Evolutionary conservation across 192 early-diverging fungal species (phyloP), one percentile per base, ranked within the genome.

Genomic region (Podila verticillata): DNA sequence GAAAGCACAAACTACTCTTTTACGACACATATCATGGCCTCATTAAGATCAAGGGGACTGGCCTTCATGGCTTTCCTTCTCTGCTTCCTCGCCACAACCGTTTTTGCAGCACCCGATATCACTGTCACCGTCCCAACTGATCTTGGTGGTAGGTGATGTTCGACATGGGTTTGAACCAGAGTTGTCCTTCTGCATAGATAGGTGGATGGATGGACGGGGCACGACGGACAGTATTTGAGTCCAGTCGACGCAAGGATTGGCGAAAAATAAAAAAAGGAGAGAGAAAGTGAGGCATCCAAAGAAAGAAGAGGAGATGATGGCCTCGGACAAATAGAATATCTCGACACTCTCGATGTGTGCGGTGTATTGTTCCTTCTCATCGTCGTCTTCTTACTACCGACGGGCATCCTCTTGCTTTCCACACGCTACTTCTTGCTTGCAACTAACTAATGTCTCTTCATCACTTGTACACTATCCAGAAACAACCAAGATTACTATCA

Each of bases 401-500:
- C 15, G 13, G 17, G 4, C 17, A 44, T 44, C 13, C 3, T 17
- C 13, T 44, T 17, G 51, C 51, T 24, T 24, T n/a, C n/a, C n/a
- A n/a, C n/a, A n/a, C n/a, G n/a, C n/a, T n/a, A 47, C 44, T 47
- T 47, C 15, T 47, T 17, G 51, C 51, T 24, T 24, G 24, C 24
- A 22, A 26, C 51, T 54, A 24, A 54, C 24, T 24, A 3, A 17
- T n/a, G 22, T 54, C 57, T 22, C 22, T 34, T 28, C 32, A 34
- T 22, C 30, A 22, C 20, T 6, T 29, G n/a, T 34, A 10, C 28
- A 51, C 32, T 7, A 31, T 67, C n/a, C n/a, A 74, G 72, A 2
- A 20, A 2, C 56, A 4, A 6, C 15, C 59, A 51, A 67, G 22
- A 77, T 83, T 48, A 84, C 83, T 10, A 35, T 63, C 59, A 70